Percentiles rank a stretch among this genome's conserved stretches.
Conservation (phyloP, 2,329 filamentous ascomycete species). For the Macrophomina phaseolina region DNA sequence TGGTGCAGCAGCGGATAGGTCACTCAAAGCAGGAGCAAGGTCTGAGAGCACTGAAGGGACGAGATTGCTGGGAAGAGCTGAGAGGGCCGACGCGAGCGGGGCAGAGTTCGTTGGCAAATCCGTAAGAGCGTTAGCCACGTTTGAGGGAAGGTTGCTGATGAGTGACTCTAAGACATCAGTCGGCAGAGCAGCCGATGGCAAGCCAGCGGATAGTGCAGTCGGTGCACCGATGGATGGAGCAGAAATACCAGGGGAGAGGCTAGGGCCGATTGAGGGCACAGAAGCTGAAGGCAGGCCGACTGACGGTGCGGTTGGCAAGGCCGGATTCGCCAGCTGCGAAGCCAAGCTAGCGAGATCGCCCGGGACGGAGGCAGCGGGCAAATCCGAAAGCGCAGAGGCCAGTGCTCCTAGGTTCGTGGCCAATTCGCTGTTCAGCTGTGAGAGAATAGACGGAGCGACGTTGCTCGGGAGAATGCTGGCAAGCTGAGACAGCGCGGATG, state of each 20-base stretch:
- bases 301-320: neutral
- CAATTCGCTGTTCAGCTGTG: neutral
- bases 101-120: neutral
- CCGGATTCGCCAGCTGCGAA: neutral
- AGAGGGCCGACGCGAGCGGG: neutral
- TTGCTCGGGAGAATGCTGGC: conserved; percentile 8
- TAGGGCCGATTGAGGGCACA: neutral
- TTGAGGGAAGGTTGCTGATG: neutral
- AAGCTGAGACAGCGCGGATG: conserved; percentile 2
- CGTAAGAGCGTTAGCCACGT: conserved; percentile 7
- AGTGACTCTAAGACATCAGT: neutral
- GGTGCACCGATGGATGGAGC: neutral
- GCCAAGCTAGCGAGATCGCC: neutral
- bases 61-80: neutral
- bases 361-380: neutral
- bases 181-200: neutral
- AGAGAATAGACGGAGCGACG: conserved; percentile 1
- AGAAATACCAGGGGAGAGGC: neutral
- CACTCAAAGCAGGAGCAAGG: neutral
- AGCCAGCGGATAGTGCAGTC: neutral
- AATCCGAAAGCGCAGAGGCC: neutral
- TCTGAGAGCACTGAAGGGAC: neutral
- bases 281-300: neutral
- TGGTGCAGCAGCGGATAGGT: neutral
- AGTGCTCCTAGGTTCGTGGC: conserved; percentile 5